Evolutionary conservation across 371 early-diverging fungal genomes (phyloP), one percentile per base, ranked within the genome.

Genomic region (Batkoa obscura): DNA sequence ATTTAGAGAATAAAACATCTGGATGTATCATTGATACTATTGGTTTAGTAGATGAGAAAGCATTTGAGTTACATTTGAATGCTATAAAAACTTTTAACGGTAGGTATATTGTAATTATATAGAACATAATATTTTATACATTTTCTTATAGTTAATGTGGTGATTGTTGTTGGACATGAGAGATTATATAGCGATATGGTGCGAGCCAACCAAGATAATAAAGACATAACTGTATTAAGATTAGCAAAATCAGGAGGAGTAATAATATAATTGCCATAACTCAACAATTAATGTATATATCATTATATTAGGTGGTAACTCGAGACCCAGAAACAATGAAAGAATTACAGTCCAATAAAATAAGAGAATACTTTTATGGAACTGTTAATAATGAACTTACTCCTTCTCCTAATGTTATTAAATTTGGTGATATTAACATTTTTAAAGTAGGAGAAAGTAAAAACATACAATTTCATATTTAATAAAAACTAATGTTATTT

Each of bases 281-380:
- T 13, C 31, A 32, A 50, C 1, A 43, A 10, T 13, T 4, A 8
- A 30, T 5, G 5, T 30, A 43, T 50, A 50, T 33, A 33, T 34
- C 30, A 35, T 34, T 36, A 33, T 55, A 48, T 0, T 41, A 82
- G 83, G 79, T 89, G 0, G 95, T 93, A 0, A 79, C 84, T 56
- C 73, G 94, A 10, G 90, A 90, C 65, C 65, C 76, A 5, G 64
- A 69, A 4, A 86, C 74, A 62, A 66, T 86, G 41, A 66, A 79
- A 13, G 79, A 83, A 43, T 57, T 73, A 1, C 85, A 88, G 64
- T 73, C 78, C 50, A 73, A 78, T 41, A 78, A 76, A 57, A 84
- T 96, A 3, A 79, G 79, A 5, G 86, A 88, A 64, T 96, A 96
- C 72, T 96, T 96, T 72, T 93, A 94, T 66, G 97, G 97, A 2